Evolutionary conservation across 2,329 filamentous ascomycete species (phyloP).

Genomic region (Aspergillus piperis): DNA sequence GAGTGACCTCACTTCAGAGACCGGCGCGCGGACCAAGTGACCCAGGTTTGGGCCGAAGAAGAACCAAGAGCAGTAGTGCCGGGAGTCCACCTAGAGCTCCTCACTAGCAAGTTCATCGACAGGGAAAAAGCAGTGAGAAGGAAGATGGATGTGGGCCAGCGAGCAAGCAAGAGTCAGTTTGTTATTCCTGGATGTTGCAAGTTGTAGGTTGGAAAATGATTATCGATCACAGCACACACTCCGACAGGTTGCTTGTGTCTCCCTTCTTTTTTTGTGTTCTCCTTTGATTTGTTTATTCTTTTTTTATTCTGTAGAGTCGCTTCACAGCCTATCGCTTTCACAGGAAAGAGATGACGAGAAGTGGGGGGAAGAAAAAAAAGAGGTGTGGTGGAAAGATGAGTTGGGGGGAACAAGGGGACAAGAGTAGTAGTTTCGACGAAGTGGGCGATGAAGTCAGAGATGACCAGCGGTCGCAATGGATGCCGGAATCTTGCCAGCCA

Average conservation of each 20-base stretch:
- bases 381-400: neutral
- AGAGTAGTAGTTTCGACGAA: neutral
- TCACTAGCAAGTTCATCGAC: conserved; percentile 34
- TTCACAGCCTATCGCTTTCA: neutral
- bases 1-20: conserved; percentile 22
- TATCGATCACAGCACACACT: neutral
- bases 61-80: conserved; percentile 6
- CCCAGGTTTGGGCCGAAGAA: conserved; percentile 20
- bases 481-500: neutral
- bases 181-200: no score
- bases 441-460: neutral
- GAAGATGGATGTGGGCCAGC: neutral
- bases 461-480: neutral
- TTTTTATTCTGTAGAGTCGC: no score
- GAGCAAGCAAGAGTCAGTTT: neutral
- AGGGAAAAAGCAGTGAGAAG: neutral
- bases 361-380: neutral
- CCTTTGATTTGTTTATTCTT: no score
- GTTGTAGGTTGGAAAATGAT: neutral
- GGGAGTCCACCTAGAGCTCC: conserved; percentile 18
- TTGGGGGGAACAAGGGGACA: neutral
- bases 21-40: conserved; percentile 22
- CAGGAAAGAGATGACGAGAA: neutral
- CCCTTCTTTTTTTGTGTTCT: no score
- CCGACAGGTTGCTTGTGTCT: neutral